Evolutionary conservation across 371 early-diverging fungal species (phyloP).

Genomic region (Gilbertella persicaria): DNA sequence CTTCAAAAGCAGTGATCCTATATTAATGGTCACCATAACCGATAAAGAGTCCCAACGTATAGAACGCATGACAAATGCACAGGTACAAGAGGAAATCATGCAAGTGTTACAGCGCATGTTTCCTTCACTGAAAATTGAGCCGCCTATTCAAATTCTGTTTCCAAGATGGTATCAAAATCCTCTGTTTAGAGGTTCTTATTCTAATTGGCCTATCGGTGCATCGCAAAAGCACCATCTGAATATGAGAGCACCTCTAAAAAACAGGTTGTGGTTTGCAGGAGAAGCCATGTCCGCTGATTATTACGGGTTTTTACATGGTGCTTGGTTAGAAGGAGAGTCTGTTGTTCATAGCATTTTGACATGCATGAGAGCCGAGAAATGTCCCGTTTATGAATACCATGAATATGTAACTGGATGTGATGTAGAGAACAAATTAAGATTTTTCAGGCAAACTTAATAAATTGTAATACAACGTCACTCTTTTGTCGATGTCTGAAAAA

Average conservation of each 20-base stretch:
- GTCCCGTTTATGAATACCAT: slow-evolving; percentile 19
- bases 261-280: slow-evolving; percentile 47
- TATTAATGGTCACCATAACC: slow-evolving; percentile 48
- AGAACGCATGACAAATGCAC: slow-evolving; percentile 30
- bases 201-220: slow-evolving; percentile 50
- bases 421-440: neutral
- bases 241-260: slow-evolving; percentile 37
- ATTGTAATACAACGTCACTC: no score
- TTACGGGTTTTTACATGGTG: slow-evolving; percentile 50
- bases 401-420: slow-evolving; percentile 37
- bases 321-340: slow-evolving; percentile 42
- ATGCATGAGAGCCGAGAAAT: slow-evolving; percentile 23
- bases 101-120: slow-evolving; percentile 40
- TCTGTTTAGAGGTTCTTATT: slow-evolving; percentile 49
- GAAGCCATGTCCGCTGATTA: slow-evolving; percentile 44
- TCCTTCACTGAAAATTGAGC: slow-evolving; percentile 11
- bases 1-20: slow-evolving; percentile 10
- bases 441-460: slow-evolving; percentile 17
- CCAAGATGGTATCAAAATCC: slow-evolving; percentile 51
- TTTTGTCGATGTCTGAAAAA: no score
- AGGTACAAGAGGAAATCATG: slow-evolving; percentile 31
- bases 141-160: slow-evolving; percentile 33
- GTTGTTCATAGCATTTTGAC: slow-evolving; percentile 23
- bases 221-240: slow-evolving; percentile 36
- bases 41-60: slow-evolving; percentile 40